phyloP scores from a whole-genome alignment of 2,329 filamentous ascomycete genomes.

The Pestalotiopsis sp. region DNA sequence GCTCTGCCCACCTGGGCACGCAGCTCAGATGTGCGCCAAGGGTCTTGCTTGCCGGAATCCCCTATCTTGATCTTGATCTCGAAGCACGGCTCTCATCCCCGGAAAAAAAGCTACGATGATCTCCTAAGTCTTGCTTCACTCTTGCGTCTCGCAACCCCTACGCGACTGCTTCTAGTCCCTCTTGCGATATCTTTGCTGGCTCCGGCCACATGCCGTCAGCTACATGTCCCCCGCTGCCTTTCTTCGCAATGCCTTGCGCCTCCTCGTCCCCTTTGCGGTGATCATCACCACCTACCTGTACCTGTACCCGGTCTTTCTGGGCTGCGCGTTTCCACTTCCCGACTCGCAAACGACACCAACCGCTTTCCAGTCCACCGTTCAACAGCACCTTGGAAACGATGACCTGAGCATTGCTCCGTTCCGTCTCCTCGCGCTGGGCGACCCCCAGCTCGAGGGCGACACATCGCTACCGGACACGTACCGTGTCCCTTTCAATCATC shows the following conservation, averaged over 20 bases:
- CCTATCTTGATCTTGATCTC: constrained; percentile 20
- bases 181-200: constrained; percentile 19
- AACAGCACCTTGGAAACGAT: constrained; percentile 31
- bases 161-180: constrained; percentile 1
- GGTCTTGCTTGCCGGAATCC: constrained; percentile 14
- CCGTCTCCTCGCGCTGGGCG: constrained; percentile 82
- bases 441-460: constrained; percentile 93
- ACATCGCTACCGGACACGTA: constrained; percentile 72
- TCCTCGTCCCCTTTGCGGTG: constrained; percentile 68
- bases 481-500: constrained; percentile 56
- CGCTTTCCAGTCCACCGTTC: constrained; percentile 42
- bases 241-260: constrained; percentile 59
- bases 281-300: constrained; percentile 79
- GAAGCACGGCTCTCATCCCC: neutral
- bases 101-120: constrained; percentile 14
- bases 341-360: constrained; percentile 19
- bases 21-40: neutral
- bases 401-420: constrained; percentile 66
- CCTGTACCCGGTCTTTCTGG: constrained; percentile 79
- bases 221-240: constrained; percentile 57
- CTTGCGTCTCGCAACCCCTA: constrained; percentile 20
- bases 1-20: neutral
- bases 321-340: constrained; percentile 76
- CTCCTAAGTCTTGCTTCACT: constrained; percentile 14
- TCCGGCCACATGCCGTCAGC: constrained; percentile 37